phyloP scores from a whole-genome alignment of 768 basidiomycete genomes.

The Tremella fuciformis region DNA sequence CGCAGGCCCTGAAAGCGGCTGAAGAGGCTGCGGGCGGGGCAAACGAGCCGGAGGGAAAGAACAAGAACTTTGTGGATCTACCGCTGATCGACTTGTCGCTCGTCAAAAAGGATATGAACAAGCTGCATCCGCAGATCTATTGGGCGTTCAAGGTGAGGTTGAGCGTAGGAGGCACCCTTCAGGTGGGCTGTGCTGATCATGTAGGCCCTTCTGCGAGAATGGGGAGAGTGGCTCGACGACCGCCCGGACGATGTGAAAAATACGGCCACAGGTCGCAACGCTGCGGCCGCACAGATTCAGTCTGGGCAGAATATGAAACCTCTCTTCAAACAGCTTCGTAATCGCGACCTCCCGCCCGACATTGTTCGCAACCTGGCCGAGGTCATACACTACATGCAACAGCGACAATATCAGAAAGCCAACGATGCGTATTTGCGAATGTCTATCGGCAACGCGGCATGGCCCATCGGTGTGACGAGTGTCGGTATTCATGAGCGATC shows the following conservation, averaged over 20 bases:
- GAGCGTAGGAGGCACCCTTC: background rate
- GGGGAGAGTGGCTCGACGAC: conserved; percentile 92
- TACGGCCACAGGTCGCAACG: conserved; percentile 85
- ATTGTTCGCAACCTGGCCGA: conserved; percentile 82
- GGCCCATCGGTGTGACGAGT: conserved; percentile 99
- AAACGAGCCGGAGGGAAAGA: conserved; percentile 53
- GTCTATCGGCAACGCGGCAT: conserved; percentile 97
- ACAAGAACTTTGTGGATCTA: conserved; percentile 43
- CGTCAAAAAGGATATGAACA: conserved; percentile 87
- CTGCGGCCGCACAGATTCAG: conserved; percentile 91
- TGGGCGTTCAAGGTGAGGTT: conserved; percentile 71
- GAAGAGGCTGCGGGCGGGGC: conserved; percentile 20
- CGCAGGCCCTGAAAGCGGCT: conserved; percentile 45
- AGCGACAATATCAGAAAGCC: conserved; percentile 87
- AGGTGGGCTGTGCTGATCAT: conserved; percentile 1
- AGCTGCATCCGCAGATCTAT: conserved; percentile 93
- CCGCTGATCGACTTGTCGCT: conserved; percentile 74
- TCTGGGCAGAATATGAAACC: conserved; percentile 97
- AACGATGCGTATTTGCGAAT: conserved; percentile 96
- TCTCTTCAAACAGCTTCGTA: conserved; percentile 82
- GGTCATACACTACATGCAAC: conserved; percentile 95
- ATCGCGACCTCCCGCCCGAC: conserved; percentile 75
- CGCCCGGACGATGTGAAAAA: conserved; percentile 85
- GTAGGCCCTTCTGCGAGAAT: conserved; percentile 79
- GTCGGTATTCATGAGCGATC: conserved; percentile 99